phyloP scores from a whole-genome alignment of 1,284 basidiomycete genomes.

The Abortiporus biennis region DNA sequence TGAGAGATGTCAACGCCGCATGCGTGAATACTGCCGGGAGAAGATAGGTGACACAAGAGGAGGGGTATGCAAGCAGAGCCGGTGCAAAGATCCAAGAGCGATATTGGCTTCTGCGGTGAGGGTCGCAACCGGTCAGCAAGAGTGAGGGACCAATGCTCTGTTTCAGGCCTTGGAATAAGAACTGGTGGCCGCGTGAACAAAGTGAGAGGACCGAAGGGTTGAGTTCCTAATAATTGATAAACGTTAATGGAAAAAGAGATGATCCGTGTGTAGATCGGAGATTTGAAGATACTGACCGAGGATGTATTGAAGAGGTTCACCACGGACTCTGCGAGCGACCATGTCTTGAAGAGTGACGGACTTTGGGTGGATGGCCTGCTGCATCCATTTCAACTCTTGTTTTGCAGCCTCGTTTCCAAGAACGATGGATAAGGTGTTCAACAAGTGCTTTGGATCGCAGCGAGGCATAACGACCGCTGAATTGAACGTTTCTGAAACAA shows the following conservation, averaged over 20 bases:
- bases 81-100: slow-evolving; percentile 82
- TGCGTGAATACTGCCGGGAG: slow-evolving; percentile 42
- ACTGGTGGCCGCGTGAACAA: slow-evolving; percentile 70
- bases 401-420: slow-evolving; percentile 42
- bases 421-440: slow-evolving; percentile 27
- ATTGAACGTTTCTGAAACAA: too few species aligned
- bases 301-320: slow-evolving; percentile 90
- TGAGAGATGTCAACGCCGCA: slow-evolving; percentile 70
- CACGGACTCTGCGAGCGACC: slow-evolving; percentile 48
- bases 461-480: too few species aligned
- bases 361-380: slow-evolving; percentile 23
- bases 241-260: not conserved
- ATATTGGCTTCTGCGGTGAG: slow-evolving; percentile 32
- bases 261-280: slow-evolving; percentile 2
- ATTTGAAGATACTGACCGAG: slow-evolving; percentile 49
- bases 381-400: slow-evolving; percentile 61
- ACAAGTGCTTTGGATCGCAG: slow-evolving; percentile 12
- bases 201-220: slow-evolving; percentile 82
- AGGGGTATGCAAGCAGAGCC: slow-evolving; percentile 88
- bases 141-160: slow-evolving; percentile 72
- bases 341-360: slow-evolving; percentile 23
- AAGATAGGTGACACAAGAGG: slow-evolving; percentile 62
- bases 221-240: slow-evolving; percentile 52
- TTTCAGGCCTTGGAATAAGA: slow-evolving; percentile 90
- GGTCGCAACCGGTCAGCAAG: slow-evolving; percentile 42